Evolutionary conservation across 176 grass and related monocot genomes (phyloP), one percentile per base, ranked within the genome.

Genomic region (Tillandsia fasciculata): DNA sequence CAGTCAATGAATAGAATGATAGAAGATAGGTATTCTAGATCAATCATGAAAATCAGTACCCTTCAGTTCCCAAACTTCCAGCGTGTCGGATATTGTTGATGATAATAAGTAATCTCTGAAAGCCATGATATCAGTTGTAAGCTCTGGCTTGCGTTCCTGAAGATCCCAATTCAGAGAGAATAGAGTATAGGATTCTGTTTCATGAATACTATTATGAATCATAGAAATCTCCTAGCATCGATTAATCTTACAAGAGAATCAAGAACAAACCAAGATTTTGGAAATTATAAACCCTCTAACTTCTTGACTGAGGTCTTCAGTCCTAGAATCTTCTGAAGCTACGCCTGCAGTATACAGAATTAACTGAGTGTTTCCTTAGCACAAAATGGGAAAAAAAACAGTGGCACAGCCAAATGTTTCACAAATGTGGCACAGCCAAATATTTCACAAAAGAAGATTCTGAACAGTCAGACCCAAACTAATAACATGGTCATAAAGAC

Each of bases 51-150:
- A 67, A 77, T 67, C 47, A 70, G 74, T 80, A 97, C 93, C 93
- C 80, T 97, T 97, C 15, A 97, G 79, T 87, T 97, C 93, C 94
- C 94, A 92, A 66, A 97, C 89, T 90, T 97, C 94, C 72, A 97
- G 85, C 48, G 94, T 85, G 73, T 92, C 86, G 48, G 94, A 86
- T n/a, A 89, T 78, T 72, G 89, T 87, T 64, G 89, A 97, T 72
- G 89, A 97, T 69, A 97, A 80, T 18, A 97, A 79, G 83, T 87
- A 92, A 68, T 97, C 89, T 76, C 89, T 87, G 63, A 97, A 97
- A 69, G 81, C 27, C 89, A 92, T 97, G 53, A 97, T 83, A 74
- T 92, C 89, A 3, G 77, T 75, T 80, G 74, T 83, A 61, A 92
- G 64, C 63, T 90, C 94, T 76, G 89, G 89, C 74, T 86, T 97